Conservation (phyloP, 2,329 filamentous ascomycete genomes). For the Calycina herbarum region DNA sequence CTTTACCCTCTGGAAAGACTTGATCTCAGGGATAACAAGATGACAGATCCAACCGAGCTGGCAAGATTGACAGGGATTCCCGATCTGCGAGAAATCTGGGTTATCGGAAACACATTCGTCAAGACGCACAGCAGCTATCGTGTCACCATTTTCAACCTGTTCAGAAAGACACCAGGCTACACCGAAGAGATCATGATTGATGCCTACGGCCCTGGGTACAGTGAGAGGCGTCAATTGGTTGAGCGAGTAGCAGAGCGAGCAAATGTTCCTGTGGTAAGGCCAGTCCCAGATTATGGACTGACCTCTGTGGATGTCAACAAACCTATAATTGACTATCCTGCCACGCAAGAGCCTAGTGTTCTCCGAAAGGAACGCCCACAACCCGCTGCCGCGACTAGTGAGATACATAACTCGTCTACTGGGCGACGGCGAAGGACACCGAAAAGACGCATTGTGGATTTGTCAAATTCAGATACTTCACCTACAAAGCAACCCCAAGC, state of each 20-base stretch:
- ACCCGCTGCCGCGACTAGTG: constrained; percentile 55
- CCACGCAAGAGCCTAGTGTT: constrained; percentile 49
- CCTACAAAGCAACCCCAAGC: constrained; percentile 26
- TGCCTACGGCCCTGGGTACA: constrained; percentile 76
- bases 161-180: constrained; percentile 85
- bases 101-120: constrained; percentile 88
- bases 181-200: constrained; percentile 90
- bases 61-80: constrained; percentile 88
- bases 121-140: constrained; percentile 84
- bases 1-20: constrained; percentile 85
- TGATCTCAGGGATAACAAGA: constrained; percentile 84
- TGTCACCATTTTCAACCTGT: constrained; percentile 92
- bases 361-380: constrained; percentile 58
- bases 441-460: constrained; percentile 64
- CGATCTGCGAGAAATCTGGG: constrained; percentile 89
- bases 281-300: constrained; percentile 58
- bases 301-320: constrained; percentile 67
- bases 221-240: constrained; percentile 79
- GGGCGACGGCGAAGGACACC: constrained; percentile 58
- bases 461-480: constrained; percentile 49
- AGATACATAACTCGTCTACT: constrained; percentile 58
- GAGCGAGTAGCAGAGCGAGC: constrained; percentile 77
- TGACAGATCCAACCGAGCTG: constrained; percentile 89
- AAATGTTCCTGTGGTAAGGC: constrained; percentile 75
- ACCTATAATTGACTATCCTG: constrained; percentile 58